Base-by-base conservation (phyloP, 805 yeast genomes). In the Kluyveromyces starmeri region DNA sequence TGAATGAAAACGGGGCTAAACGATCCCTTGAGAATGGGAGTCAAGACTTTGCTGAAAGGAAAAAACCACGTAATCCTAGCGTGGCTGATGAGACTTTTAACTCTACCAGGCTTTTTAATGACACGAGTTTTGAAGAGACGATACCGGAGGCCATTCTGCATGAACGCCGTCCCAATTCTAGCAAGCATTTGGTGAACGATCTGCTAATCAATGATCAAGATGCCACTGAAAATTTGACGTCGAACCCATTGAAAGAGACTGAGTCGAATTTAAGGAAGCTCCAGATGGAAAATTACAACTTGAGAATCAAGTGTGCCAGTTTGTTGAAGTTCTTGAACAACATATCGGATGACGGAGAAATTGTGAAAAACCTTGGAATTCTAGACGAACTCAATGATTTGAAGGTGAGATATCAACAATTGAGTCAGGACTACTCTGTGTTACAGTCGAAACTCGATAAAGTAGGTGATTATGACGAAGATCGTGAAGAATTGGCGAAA, bases 221-320 rank as follows among this genome's bases (percentile, higher is more conserved):
- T 4, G 15, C 4, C 11, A 19, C 32, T 7, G 38, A 35, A 12
- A 20, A 27, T 16, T 18, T 19, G 24, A 36, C 48, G 7, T 53
- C 55, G 1, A 53, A 55, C 28, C 61, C 61, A 2, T 35, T 56
- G 14, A 53, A 44, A 31, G 58, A 55, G 36, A 59, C 55, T 33
- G 55, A 55, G 32, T 50, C 47, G 12, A 38, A 48, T 26, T 36
- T 49, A 17, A 46, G 45, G 17, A 41, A 40, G 17, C 34, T 52
- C 27, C 41, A 44, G 17, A 46, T 42, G 11, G 58, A 53, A 17
- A 55, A 53, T 33, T 47, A 53, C 28, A 48, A 45, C 34, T 39
- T 55, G 27, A 41, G 50, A 27, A 42, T 54, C 19, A 51, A 51
- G 27, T 45, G 52, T 22, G 48, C 48, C 28, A 48, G 58, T n/a